Percentiles rank a stretch among this genome's conserved stretches.
Conservation (phyloP, 2,329 filamentous ascomycete species). For the Penicillium sp. region DNA sequence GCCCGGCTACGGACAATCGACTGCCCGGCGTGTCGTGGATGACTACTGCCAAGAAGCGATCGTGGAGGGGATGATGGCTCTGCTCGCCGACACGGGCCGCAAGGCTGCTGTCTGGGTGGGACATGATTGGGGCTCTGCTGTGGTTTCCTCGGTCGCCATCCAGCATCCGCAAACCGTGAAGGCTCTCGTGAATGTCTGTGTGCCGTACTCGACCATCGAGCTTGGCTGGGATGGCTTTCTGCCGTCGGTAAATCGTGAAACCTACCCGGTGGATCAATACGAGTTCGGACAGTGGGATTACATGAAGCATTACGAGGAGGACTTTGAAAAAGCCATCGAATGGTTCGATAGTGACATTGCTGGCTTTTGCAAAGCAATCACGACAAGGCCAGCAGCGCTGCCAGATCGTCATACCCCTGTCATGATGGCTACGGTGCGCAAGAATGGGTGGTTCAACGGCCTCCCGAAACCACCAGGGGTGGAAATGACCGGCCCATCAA, state of each 20-base stretch:
- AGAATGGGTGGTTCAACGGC: background rate
- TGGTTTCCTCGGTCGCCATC: too few species aligned
- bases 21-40: slow-evolving; percentile 9
- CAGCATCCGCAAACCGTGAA: too few species aligned
- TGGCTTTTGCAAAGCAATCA: too few species aligned
- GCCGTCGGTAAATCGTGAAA: slow-evolving; percentile 40
- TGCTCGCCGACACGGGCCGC: slow-evolving; percentile 16
- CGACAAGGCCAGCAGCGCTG: slow-evolving; percentile 26
- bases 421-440: background rate
- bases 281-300: too few species aligned
- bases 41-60: slow-evolving; percentile 14
- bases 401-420: background rate
- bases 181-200: slow-evolving; percentile 19
- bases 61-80: slow-evolving; percentile 14
- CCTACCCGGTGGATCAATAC: slow-evolving; percentile 43
- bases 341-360: too few species aligned
- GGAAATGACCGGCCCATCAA: too few species aligned
- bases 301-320: too few species aligned
- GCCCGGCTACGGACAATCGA: slow-evolving; percentile 16
- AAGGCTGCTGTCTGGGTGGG: slow-evolving; percentile 22
- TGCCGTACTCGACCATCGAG: slow-evolving; percentile 46
- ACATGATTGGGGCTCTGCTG: slow-evolving; percentile 14
- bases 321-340: too few species aligned
- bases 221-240: slow-evolving; percentile 39
- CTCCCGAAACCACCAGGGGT: background rate